Conservation (phyloP, 2,329 filamentous ascomycete species). For the Penicillium occitanis region DNA sequence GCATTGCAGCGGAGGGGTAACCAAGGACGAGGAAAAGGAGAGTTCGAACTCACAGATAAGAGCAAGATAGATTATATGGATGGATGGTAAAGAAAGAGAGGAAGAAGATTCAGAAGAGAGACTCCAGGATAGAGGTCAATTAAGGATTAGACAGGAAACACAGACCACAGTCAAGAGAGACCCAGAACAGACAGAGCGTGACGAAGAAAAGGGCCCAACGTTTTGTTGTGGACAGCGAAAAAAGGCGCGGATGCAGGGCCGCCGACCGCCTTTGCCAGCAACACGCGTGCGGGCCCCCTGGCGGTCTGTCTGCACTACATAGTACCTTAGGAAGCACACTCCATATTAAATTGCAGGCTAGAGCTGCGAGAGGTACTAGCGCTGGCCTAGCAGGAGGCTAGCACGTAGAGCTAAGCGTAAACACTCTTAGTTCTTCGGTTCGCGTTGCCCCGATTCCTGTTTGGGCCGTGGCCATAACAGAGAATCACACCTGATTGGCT, state of each 20-base stretch:
- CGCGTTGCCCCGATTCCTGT: slow-evolving; percentile 30
- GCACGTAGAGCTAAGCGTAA: background rate
- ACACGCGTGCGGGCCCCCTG: slow-evolving; percentile 28
- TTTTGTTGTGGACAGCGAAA: slow-evolving; percentile 14
- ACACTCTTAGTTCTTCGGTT: slow-evolving; percentile 34
- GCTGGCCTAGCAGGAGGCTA: too few relatives aligned
- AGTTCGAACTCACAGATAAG: slow-evolving; percentile 21
- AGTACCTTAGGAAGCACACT: background rate
- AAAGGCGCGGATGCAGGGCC: slow-evolving; percentile 20
- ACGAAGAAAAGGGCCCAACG: slow-evolving; percentile 6
- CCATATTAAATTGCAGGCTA: slow-evolving; percentile 3
- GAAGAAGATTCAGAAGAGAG: slow-evolving; percentile 32
- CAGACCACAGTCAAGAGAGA: slow-evolving; percentile 5
- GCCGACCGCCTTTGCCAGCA: slow-evolving; percentile 24
- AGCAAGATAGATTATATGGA: slow-evolving; percentile 10
- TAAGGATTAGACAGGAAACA: slow-evolving; percentile 9
- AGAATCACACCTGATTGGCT: background rate
- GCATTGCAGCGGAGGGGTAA: slow-evolving; percentile 24
- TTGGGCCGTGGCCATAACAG: background rate
- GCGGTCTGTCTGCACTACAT: slow-evolving; percentile 39
- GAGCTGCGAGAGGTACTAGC: background rate
- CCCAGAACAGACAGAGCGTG: background rate
- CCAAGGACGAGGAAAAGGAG: slow-evolving; percentile 15
- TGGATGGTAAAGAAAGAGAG: slow-evolving; percentile 28
- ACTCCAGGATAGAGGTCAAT: background rate